These are phyloP conservation scores for Polyporus arcularius DNA, from an alignment of 768 basidiomycete genomes.

Conservation along the genomic window DNA sequence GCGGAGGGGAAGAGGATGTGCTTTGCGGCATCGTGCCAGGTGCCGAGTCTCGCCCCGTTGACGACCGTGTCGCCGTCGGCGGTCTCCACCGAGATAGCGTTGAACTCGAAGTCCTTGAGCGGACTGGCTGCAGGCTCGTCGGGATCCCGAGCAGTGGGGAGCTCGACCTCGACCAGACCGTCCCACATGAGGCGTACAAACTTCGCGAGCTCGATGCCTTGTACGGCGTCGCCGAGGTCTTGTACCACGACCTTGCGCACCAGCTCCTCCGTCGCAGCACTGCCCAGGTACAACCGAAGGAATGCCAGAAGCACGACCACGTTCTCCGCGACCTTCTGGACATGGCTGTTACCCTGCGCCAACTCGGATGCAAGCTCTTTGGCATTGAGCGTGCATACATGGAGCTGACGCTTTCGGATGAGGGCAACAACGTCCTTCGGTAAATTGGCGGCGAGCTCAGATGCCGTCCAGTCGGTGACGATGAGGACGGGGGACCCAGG, in stretches of 20 bases:
- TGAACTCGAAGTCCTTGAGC: slow-evolving; percentile 66
- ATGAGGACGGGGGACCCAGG: slow-evolving; percentile 71
- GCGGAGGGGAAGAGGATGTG: slow-evolving; percentile 87
- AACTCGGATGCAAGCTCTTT: slow-evolving; percentile 50
- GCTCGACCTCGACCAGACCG: slow-evolving; percentile 57
- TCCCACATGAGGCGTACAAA: slow-evolving; percentile 66
- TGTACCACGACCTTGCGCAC: slow-evolving; percentile 54
- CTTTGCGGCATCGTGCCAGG: slow-evolving; percentile 87
- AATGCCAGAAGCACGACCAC: slow-evolving; percentile 77
- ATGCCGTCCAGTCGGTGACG: slow-evolving; percentile 70
- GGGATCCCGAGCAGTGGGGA: slow-evolving; percentile 31
- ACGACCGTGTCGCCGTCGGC: slow-evolving; percentile 57
- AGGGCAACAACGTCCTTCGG: slow-evolving; percentile 47
- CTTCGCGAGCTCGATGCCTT: slow-evolving; percentile 51
- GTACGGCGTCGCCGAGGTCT: slow-evolving; percentile 46
- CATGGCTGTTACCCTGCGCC: slow-evolving; percentile 32
- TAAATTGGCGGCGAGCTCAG: slow-evolving; percentile 74
- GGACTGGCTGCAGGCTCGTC: slow-evolving; percentile 26
- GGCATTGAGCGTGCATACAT: slow-evolving; percentile 61
- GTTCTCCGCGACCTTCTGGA: slow-evolving; percentile 42
- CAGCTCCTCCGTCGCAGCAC: slow-evolving; percentile 52
- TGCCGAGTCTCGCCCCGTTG: slow-evolving; percentile 60
- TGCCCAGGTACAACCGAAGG: slow-evolving; percentile 79
- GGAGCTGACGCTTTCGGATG: slow-evolving; percentile 54
- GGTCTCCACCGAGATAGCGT: slow-evolving; percentile 71